phyloP scores from a whole-genome alignment of 805 yeast genomes.

The Grigorovia humatica region DNA sequence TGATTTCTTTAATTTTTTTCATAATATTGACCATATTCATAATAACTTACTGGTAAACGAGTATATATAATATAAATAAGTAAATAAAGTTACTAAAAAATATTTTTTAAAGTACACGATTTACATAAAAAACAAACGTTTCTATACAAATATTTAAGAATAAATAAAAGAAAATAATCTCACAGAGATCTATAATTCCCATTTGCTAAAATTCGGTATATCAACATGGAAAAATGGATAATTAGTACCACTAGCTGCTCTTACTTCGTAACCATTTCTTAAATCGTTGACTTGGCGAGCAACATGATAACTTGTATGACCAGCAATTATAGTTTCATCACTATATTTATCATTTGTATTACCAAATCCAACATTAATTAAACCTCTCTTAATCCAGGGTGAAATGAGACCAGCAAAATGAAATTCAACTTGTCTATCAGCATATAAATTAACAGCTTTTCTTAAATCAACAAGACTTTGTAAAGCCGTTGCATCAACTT shows the following conservation, averaged over 20 bases:
- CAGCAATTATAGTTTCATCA: slow-evolving; percentile 25
- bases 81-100: background rate
- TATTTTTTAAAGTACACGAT: background rate
- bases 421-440: slow-evolving; percentile 77
- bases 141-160: too few relatives aligned
- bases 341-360: slow-evolving; percentile 34
- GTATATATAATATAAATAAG: background rate
- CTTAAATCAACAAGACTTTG: slow-evolving; percentile 70
- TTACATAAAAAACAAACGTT: too few relatives aligned
- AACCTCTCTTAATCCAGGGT: slow-evolving; percentile 78
- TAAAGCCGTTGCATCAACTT: slow-evolving; percentile 68
- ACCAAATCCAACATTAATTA: slow-evolving; percentile 72
- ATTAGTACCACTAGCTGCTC: slow-evolving; percentile 25
- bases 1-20: background rate
- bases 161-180: too few relatives aligned
- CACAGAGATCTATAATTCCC: slow-evolving; percentile 16
- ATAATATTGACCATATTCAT: slow-evolving; percentile 18
- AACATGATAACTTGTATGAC: slow-evolving; percentile 26
- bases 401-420: slow-evolving; percentile 79
- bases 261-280: slow-evolving; percentile 12
- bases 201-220: slow-evolving; percentile 26
- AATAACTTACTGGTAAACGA: slow-evolving; percentile 5
- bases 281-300: slow-evolving; percentile 13
- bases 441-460: slow-evolving; percentile 58
- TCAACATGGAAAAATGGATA: slow-evolving; percentile 30